These are phyloP conservation scores for Diaporthe longicolla DNA, from an alignment of 2,329 filamentous ascomycete species.

Conservation along the genomic window DNA sequence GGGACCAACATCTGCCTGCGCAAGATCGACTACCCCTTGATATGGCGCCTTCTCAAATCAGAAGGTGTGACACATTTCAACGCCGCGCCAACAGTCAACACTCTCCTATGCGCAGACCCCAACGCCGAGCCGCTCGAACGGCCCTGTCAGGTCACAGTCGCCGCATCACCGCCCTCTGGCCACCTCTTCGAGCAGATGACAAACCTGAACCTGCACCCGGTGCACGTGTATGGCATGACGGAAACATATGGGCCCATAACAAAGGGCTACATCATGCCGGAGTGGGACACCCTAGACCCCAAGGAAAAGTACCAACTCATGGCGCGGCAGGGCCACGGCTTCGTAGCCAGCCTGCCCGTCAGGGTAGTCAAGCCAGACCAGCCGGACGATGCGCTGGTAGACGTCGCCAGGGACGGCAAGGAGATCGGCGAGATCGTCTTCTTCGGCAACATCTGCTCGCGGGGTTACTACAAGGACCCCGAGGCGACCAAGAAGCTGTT, in stretches of 20 bases:
- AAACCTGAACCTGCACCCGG: constrained; percentile 84
- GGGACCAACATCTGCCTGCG: constrained; percentile 96
- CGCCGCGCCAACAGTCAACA: constrained; percentile 96
- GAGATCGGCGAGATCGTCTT: constrained; percentile 77
- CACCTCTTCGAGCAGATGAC: constrained; percentile 94
- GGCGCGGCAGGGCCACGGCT: constrained; percentile 95
- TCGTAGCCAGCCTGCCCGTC: constrained; percentile 84
- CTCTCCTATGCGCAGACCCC: constrained; percentile 84
- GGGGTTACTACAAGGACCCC: constrained; percentile 91
- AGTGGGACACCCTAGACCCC: constrained; percentile 81
- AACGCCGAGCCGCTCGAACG: constrained; percentile 79
- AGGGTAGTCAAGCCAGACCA: constrained; percentile 87
- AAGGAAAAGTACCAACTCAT: constrained; percentile 89
- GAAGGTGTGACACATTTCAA: constrained; percentile 95
- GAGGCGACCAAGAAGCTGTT: constrained; percentile 91
- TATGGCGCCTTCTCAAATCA: constrained; percentile 90
- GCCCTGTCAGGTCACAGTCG: constrained; percentile 89
- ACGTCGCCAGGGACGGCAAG: constrained; percentile 63
- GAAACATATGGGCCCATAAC: constrained; percentile 97
- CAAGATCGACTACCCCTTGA: constrained; percentile 94
- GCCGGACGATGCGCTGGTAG: constrained; percentile 73
- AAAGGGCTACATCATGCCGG: constrained; percentile 89
- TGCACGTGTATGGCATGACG: constrained; percentile 91
- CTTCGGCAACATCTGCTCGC: constrained; percentile 90
- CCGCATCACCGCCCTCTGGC: constrained; percentile 89